Percentiles rank a stretch among this genome's conserved stretches.
phyloP scores from a whole-genome alignment of 768 basidiomycete species.

The Mycena venus region DNA sequence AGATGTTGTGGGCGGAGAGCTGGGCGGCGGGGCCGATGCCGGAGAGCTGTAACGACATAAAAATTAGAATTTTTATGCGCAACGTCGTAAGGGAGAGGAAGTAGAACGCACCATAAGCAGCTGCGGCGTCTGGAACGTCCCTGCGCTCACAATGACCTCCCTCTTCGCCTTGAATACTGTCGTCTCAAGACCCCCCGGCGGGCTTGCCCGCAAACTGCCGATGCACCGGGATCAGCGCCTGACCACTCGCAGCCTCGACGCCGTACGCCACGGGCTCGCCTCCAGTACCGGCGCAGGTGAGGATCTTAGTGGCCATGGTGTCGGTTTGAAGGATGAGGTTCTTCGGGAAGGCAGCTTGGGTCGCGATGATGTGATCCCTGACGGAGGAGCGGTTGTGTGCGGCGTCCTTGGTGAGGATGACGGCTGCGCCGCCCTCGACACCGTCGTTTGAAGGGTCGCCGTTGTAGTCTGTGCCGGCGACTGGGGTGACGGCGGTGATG shows the following conservation, averaged over 20 bases:
- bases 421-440: conserved; percentile 22
- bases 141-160: conserved; percentile 57
- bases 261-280: conserved; percentile 18
- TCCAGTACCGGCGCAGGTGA: conserved; percentile 8
- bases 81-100: not conserved
- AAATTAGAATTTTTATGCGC: not conserved
- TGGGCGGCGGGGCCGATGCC: conserved; percentile 33
- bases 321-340: conserved; percentile 19
- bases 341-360: not conserved
- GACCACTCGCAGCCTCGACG: conserved; percentile 12
- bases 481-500: conserved; percentile 14
- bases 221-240: conserved; percentile 14
- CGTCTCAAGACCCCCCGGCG: conserved; percentile 9
- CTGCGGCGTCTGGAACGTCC: conserved; percentile 30
- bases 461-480: conserved; percentile 16
- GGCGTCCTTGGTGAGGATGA: conserved; percentile 21
- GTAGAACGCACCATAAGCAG: conserved; percentile 25
- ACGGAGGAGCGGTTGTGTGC: conserved; percentile 26
- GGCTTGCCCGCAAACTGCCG: conserved; percentile 20
- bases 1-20: conserved; percentile 13
- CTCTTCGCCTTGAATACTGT: conserved; percentile 2
- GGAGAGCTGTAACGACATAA: conserved; percentile 43
- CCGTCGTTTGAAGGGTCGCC: conserved; percentile 17
- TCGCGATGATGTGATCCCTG: conserved; percentile 15
- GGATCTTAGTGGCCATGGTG: conserved; percentile 21